Base-by-base conservation (phyloP, 169 alveolate genomes). In the Plasmodium malariae region DNA sequence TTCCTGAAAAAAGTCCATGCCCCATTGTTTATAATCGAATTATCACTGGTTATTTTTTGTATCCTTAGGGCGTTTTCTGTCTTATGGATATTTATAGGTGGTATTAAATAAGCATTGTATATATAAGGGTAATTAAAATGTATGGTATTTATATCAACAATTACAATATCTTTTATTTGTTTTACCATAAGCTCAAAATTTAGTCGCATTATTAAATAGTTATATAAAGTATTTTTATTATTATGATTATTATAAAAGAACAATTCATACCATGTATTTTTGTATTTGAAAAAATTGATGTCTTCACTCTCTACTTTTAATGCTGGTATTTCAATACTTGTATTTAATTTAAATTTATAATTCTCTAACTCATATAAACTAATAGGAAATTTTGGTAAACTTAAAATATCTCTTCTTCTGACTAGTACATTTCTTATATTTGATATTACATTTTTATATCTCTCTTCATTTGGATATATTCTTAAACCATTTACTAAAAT, bases 251-350 rank as follows among this genome's bases (percentile, higher is more conserved):
- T 83, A 57, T 83, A 83, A 59, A 83, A 83, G 54, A 83, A 67
- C 9, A 83, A 55, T 57, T 83, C 91, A 83, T 67, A 68, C 91
- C 91, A 83, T 32, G 91, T 83, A 51, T 83, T 83, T 83, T 54
- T 67, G 21, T 67, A 83, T 83, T 83, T 83, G 24, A 83, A 67
- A 51, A 83, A 32, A 67, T 83, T 54, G 2, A 67, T 45, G 12
- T 83, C 83, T 24, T 83, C 91, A 37, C 36, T 67, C 51, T 54
- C 91, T 34, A 59, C 26, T 28, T 14, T 28, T 59, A 67, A 30
- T 21, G 54, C 76, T 19, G 85, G 71, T 26, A 68, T 49, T n/a
- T 49, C 71, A 17, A 43, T 59, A 83, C 34, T 67, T 51, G 11
- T 67, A 26, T 34, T 67, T 26, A 21, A 28, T 57, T 34, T 67